Base-by-base conservation (phyloP, 1,139 yeast genomes). In the Ogataea hybrid region DNA sequence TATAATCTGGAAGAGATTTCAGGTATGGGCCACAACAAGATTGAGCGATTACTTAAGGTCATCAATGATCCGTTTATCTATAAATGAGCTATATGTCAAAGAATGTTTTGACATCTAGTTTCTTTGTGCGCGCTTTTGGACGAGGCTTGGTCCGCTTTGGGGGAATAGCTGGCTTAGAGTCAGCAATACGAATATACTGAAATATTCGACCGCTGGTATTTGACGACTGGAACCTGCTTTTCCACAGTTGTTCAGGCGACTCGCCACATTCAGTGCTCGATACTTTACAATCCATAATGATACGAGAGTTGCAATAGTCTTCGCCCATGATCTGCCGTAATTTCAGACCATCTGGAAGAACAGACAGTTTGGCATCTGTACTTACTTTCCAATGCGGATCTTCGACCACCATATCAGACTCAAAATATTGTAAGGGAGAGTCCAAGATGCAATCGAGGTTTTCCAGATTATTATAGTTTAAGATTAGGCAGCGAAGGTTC, bases 21-120 rank as follows among this genome's bases (percentile, higher is more conserved):
- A 18, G 65, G 65, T 1, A 51, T 62, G 54, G 65, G 65, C 1
- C 53, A 47, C 10, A 44, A 53, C 6, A 61, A 59, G 33, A 51
- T 58, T 3, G 54, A 54, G 14, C 49, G 57, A 18, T 43, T 56
- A 11, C 15, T 51, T 32, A 41, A 46, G 18, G 53, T 41, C 16
- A 41, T 57, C 21, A 51, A 54, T 25, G 58, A 54, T 38, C 57
- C 55, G 4, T 56, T 56, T 35, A 39, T 49, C 6, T 49, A 49
- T 21, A 41, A 42, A 15, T 47, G 29, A 27, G 6, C 22, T 40
- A 49, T 10, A 51, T 37, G 42, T 50, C 55, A 28, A 51, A 51
- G 35, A 51, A 51, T 11, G 35, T 42, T 12, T 45, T 41, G 21
- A 50, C 27, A 18, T 41, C 38, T n/a, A 49, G 22, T 20, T 32